Percentiles rank a stretch among this genome's conserved stretches.
Conservation (phyloP, 208 protist genomes). For the Angomonas deanei region DNA sequence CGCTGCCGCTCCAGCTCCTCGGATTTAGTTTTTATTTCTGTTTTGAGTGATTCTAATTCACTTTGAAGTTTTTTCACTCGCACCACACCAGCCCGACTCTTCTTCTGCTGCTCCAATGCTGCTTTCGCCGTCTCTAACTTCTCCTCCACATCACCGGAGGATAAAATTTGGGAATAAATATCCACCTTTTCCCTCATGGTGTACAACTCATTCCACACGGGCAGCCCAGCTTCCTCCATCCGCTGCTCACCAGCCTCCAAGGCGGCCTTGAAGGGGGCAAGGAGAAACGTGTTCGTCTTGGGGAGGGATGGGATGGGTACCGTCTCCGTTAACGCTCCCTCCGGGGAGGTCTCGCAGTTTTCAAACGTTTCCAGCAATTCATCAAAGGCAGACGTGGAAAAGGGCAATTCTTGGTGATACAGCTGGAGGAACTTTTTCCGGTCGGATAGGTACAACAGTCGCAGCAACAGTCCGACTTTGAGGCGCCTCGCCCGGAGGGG, state of each 20-base stretch:
- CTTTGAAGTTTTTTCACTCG: background rate
- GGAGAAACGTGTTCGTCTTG: background rate
- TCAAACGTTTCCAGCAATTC: background rate
- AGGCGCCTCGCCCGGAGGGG: background rate
- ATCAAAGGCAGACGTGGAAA: background rate
- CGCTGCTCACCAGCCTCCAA: background rate
- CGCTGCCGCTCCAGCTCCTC: constrained; percentile 12
- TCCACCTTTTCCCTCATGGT: constrained; percentile 29
- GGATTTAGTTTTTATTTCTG: background rate
- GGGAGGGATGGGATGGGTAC: background rate
- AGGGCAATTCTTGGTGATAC: background rate
- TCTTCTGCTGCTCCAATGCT: background rate
- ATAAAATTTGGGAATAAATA: constrained; percentile 48
- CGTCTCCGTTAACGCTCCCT: background rate
- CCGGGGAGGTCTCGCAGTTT: no score
- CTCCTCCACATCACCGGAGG: constrained; percentile 28
- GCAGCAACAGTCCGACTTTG: constrained; percentile 17
- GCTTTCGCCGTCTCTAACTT: constrained; percentile 7
- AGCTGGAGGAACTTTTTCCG: background rate
- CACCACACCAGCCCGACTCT: no score
- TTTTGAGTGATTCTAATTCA: background rate
- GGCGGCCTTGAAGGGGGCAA: background rate
- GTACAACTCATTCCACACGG: constrained; percentile 3
- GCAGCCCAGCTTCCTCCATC: background rate
- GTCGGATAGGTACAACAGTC: constrained; percentile 21